Evolutionary conservation across 2,329 filamentous ascomycete genomes (phyloP).

Genomic region (Cladosporium sphaerospermum): DNA sequence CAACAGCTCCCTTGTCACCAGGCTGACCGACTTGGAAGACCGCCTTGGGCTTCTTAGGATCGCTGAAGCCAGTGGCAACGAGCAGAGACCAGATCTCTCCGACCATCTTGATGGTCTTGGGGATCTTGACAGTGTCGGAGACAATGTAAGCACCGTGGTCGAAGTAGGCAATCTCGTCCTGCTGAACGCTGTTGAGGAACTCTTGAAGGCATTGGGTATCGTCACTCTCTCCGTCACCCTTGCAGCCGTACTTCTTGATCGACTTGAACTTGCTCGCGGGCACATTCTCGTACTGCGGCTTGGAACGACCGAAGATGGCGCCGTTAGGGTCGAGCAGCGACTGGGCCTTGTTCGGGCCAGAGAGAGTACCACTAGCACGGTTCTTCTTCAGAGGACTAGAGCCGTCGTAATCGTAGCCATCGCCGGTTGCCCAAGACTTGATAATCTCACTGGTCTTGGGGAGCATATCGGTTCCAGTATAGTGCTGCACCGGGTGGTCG

Average conservation of each 20-base stretch:
- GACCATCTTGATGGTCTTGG: slow-evolving; percentile 46
- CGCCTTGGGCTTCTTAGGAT: slow-evolving; percentile 68
- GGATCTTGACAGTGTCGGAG: slow-evolving; percentile 46
- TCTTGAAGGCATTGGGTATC: slow-evolving; percentile 81
- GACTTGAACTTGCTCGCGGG: slow-evolving; percentile 68
- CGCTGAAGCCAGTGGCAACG: slow-evolving; percentile 54
- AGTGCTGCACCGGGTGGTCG: slow-evolving; percentile 57
- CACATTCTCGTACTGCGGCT: slow-evolving; percentile 76
- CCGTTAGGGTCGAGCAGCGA: slow-evolving; percentile 59
- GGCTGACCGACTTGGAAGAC: slow-evolving; percentile 76
- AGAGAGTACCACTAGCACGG: slow-evolving; percentile 17
- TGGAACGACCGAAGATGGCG: slow-evolving; percentile 73
- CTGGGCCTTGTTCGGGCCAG: slow-evolving; percentile 55
- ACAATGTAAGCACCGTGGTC: slow-evolving; percentile 59
- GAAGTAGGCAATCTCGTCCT: slow-evolving; percentile 56
- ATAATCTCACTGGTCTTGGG: slow-evolving; percentile 61
- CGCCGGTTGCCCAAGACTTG: slow-evolving; percentile 71
- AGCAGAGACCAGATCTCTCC: slow-evolving; percentile 52
- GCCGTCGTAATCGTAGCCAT: slow-evolving; percentile 51
- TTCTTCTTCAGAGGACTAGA: slow-evolving; percentile 45
- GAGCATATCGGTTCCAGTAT: slow-evolving; percentile 57
- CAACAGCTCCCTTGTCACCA: slow-evolving; percentile 72
- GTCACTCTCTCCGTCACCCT: slow-evolving; percentile 80
- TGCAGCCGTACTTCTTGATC: slow-evolving; percentile 72
- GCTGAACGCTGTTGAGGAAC: slow-evolving; percentile 59